Base-by-base conservation (phyloP, 169 alveolate species). In the Cryptosporidium muris region DNA sequence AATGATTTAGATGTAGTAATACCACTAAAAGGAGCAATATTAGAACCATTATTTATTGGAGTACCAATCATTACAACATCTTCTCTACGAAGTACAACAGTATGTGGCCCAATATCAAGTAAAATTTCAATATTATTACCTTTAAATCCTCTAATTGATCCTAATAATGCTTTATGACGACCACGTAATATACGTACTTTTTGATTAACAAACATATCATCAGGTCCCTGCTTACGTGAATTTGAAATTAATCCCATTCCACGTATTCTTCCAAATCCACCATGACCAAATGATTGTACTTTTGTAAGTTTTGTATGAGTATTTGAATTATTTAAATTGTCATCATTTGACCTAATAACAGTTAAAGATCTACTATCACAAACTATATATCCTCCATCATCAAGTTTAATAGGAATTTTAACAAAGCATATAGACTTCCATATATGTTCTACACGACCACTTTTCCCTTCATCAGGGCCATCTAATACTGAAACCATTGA, bases 371-470 rank as follows among this genome's bases (percentile, higher is more conserved):
- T 58, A 4, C 85, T 56, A 37, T 74, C 85, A 58, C 85, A 74
- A 42, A 64, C 45, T 11, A 74, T 25, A 45, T 74, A 74, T 56
- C 85, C 85, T 11, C 67, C 48, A 48, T 74, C 85, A 54, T 74
- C 85, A 3, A 74, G 47, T 38, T 74, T 74, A 34, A 68, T 54
- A 1, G 85, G 85, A 7, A 74, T 14, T 45, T 74, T 74, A 9
- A 74, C 45, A 74, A 74, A 74, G 49, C 85, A 74, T 34, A 58
- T 74, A 51, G 85, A 74, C 36, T 74, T 74, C 85, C 85, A 74
- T 36, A 74, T 74, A 54, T 74, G 85, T 42, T 74, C 85, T 12
- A 74, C 85, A 37, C 60, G 54, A 12, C 85, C 85, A 14, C 74
- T 58, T 74, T 74, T 74, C 14, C 85, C 85, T 25, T 58, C 12